phyloP scores from a whole-genome alignment of 2,329 filamentous ascomycete species.

The Phyllosticta citrichinensis region DNA sequence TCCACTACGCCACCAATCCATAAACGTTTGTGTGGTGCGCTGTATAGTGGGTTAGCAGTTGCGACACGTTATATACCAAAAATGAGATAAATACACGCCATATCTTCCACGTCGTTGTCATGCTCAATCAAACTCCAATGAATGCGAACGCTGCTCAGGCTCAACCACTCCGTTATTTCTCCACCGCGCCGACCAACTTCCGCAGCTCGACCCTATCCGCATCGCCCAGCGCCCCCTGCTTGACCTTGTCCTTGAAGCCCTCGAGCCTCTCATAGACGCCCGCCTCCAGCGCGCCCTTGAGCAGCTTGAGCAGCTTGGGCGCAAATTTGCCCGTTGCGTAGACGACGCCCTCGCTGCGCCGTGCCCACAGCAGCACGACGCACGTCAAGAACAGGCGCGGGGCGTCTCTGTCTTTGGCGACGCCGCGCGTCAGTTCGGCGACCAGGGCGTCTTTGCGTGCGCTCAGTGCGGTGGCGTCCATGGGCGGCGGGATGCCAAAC shows the following conservation, averaged over 20 bases:
- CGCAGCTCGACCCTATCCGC: background rate
- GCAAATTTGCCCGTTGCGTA: constrained; percentile 33
- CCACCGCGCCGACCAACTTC: background rate
- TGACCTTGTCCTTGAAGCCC: constrained; percentile 24
- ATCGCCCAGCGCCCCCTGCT: background rate
- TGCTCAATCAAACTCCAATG: too few relatives aligned
- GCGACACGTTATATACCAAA: too few relatives aligned
- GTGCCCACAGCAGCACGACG: constrained; percentile 24
- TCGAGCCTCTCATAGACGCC: constrained; percentile 24
- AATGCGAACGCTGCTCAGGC: too few relatives aligned
- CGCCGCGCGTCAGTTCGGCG: constrained; percentile 22
- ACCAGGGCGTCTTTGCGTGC: constrained; percentile 20
- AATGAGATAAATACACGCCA: too few relatives aligned
- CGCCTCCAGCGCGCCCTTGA: constrained; percentile 17
- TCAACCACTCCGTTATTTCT: background rate
- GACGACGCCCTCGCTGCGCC: constrained; percentile 22
- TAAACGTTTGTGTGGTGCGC: too few relatives aligned
- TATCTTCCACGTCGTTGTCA: too few relatives aligned
- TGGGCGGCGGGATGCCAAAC: constrained; percentile 16
- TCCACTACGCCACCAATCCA: too few relatives aligned
- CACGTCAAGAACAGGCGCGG: constrained; percentile 29
- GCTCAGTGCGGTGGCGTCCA: constrained; percentile 8
- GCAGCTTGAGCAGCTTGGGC: constrained; percentile 28
- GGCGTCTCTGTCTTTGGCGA: constrained; percentile 27
- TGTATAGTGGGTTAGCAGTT: too few relatives aligned